phyloP scores from a whole-genome alignment of 805 yeast species.

The Monosporozyma siamensis region DNA sequence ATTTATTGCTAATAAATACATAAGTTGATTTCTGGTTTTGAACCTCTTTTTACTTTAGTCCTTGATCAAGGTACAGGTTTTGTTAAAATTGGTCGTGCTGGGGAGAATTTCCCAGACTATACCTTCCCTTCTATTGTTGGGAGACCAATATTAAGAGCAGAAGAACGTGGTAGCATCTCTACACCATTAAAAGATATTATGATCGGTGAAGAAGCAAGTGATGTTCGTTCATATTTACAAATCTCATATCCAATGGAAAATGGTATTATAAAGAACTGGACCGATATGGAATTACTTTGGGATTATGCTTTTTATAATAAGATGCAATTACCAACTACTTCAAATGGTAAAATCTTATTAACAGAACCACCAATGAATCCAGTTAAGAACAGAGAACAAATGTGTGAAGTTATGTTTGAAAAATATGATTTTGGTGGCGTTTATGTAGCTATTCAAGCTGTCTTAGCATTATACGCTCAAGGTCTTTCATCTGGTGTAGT shows the following conservation, averaged over 20 bases:
- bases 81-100: conserved; percentile 93
- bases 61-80: conserved; percentile 99
- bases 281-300: conserved; percentile 97
- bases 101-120: conserved; percentile 92
- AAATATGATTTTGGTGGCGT: conserved; percentile 88
- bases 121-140: conserved; percentile 97
- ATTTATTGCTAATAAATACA: too few species aligned
- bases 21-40: too few species aligned
- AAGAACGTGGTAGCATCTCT: conserved; percentile 59
- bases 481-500: conserved; percentile 96
- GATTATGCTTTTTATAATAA: conserved; percentile 92
- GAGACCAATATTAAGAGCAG: conserved; percentile 93
- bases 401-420: conserved; percentile 94
- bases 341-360: conserved; percentile 71
- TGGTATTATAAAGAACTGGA: conserved; percentile 96
- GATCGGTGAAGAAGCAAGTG: conserved; percentile 95
- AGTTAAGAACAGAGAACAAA: conserved; percentile 75
- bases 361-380: conserved; percentile 99
- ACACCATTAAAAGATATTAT: conserved; percentile 86
- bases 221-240: conserved; percentile 81
- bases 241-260: conserved; percentile 98
- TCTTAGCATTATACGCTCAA: conserved; percentile 94
- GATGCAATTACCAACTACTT: conserved; percentile 67
- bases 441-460: conserved; percentile 95
- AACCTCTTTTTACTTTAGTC: conserved; percentile 35